A percentile compares a stretch with the other conserved stretches of the same genome.
Evolutionary conservation across 305 asterid species (phyloP).

Genomic region (Fraxinus nigra): DNA sequence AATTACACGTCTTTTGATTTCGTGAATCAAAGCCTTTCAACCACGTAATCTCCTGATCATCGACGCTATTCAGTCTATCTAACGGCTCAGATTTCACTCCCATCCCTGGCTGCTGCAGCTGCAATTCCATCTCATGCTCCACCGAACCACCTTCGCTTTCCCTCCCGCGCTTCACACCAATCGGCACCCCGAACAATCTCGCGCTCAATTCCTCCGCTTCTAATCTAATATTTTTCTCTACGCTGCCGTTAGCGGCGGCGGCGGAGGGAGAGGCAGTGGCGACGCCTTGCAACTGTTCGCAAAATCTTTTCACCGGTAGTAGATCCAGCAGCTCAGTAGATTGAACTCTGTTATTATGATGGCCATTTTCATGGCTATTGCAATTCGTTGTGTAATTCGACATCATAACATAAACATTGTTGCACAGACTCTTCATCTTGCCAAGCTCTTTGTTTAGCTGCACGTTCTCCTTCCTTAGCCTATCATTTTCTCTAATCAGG

Average conservation of each 20-base stretch:
- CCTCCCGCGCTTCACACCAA: slow-evolving; percentile 60
- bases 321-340: slow-evolving; percentile 37
- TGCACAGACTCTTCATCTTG: slow-evolving; percentile 70
- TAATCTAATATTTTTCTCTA: slow-evolving; percentile 28
- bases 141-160: slow-evolving; percentile 33
- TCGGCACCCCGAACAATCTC: slow-evolving; percentile 60
- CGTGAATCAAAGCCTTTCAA: slow-evolving; percentile 27
- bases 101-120: slow-evolving; percentile 54
- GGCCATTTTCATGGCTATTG: slow-evolving; percentile 6
- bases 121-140: slow-evolving; percentile 44
- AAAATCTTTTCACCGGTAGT: slow-evolving; percentile 35
- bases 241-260: slow-evolving; percentile 23
- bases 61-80: slow-evolving; percentile 35
- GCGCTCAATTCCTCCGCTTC: slow-evolving; percentile 55
- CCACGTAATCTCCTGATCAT: slow-evolving; percentile 36
- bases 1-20: slow-evolving; percentile 39
- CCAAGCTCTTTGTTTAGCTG: slow-evolving; percentile 71
- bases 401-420: slow-evolving; percentile 56
- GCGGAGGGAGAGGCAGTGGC: slow-evolving; percentile 19
- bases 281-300: slow-evolving; percentile 28
- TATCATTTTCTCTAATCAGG: slow-evolving; percentile 74
- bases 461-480: slow-evolving; percentile 62
- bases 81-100: slow-evolving; percentile 56
- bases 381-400: slow-evolving; percentile 36
- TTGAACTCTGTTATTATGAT: slow-evolving; percentile 10